These are phyloP conservation scores for Deuterostichococcus epilithicus DNA, from an alignment of 139 green algal genomes.

Conservation along the genomic window DNA sequence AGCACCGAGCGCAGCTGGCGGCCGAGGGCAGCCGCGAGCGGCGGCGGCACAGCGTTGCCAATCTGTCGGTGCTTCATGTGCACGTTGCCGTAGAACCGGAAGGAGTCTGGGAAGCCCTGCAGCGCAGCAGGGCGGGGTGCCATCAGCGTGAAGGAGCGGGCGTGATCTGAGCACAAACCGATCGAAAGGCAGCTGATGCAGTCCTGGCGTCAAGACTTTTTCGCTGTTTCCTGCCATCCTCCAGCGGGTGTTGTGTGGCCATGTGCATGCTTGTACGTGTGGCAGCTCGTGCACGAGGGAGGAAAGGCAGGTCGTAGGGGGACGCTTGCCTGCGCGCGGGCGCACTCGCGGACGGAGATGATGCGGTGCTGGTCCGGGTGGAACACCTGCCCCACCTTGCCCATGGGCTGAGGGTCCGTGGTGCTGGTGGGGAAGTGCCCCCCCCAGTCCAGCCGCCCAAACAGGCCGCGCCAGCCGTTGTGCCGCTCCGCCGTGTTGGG, in stretches of 20 bases:
- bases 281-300: no score
- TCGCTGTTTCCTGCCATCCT: neutral
- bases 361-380: slow-evolving; percentile 95
- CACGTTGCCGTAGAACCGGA: slow-evolving; percentile 80
- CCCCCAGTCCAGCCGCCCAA: slow-evolving; percentile 82
- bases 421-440: slow-evolving; percentile 98
- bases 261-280: neutral
- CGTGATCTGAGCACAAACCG: neutral
- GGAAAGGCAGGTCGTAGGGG: neutral
- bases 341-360: slow-evolving; percentile 92
- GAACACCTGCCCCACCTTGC: slow-evolving; percentile 96
- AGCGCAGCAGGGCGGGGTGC: neutral
- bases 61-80: slow-evolving; percentile 83
- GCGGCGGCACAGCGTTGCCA: slow-evolving; percentile 88
- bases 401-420: slow-evolving; percentile 97
- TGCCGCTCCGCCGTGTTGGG: slow-evolving; percentile 92
- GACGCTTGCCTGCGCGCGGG: slow-evolving; percentile 73
- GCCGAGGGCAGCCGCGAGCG: slow-evolving; percentile 79
- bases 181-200: neutral
- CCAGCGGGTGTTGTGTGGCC: neutral
- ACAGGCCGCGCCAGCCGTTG: slow-evolving; percentile 95
- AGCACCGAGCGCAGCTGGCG: slow-evolving; percentile 63
- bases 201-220: no score
- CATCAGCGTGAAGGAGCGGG: neutral
- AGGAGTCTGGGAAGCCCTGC: slow-evolving; percentile 85